Base-by-base conservation (phyloP, 768 basidiomycete genomes). In the Tricholoma matsutake region DNA sequence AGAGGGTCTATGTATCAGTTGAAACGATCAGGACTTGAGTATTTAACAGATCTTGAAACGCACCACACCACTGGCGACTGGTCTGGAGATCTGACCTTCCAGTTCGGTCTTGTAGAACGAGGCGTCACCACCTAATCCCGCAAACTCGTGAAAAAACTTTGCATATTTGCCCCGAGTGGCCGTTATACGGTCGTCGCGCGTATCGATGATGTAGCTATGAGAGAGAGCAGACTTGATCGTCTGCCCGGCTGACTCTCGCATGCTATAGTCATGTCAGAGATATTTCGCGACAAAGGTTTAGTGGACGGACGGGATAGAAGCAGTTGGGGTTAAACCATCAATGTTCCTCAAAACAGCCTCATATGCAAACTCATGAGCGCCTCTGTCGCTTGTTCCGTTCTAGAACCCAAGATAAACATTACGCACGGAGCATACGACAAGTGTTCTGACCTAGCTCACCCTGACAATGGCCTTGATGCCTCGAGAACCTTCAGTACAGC, bases 51-150 rank as follows among this genome's bases (percentile, higher is more conserved):
- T 3, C 1, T 20, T 58, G 47, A 7, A 28, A 75, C 88, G 68
- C 65, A 91, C 89, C 55, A 86, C 72, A 18, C 88, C 89, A 1
- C 80, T 71, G 6, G 81, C 68, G 0, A 94, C 49, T 3, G 78
- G 74, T 28, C 90, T 78, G 2, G 89, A 87, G 14, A 88, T 59
- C 58, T 89, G 86, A 5, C 79, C 79, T 59, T 90, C 88, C 1
- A 79, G 78, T 63, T 93, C 89, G 0, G 81, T 75, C 73, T 95
- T 95, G 71, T 89, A 82, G 70, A 89, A 92, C 2, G 81, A 75
- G 0, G 87, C 88, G 67, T 92, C 89, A 0, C 94, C 94, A 6
- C 91, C 91, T 6, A 95, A 73, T 1, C 93, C 93, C 0, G 94
- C 92, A 53, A 89, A 75, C 72, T 89, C 88, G 61, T 87, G 85